Conservation (phyloP, 2,329 filamentous ascomycete species). For the Dothistroma septosporum region DNA sequence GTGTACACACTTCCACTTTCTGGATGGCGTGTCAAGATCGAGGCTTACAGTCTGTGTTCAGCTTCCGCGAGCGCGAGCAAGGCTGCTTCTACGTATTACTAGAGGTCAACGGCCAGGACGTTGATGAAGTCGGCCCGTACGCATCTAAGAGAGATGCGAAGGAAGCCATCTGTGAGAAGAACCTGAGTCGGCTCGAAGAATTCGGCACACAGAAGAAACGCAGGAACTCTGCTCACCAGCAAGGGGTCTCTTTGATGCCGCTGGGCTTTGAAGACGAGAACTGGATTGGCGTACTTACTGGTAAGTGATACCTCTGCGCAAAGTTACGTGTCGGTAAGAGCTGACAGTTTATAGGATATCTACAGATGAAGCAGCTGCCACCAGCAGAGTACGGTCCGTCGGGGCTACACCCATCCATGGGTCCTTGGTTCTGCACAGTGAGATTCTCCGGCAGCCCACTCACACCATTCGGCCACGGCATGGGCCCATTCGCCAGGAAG, state of each 20-base stretch:
- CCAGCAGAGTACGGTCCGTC: constrained; percentile 39
- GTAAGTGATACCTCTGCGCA: constrained; percentile 11
- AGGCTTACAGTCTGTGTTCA: constrained; percentile 16
- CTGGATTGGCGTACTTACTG: constrained; percentile 39
- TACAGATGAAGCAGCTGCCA: constrained; percentile 12
- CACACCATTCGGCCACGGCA: constrained; percentile 36
- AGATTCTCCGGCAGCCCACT: constrained; percentile 17
- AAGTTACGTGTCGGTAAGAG: background rate
- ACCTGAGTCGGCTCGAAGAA: constrained; percentile 29
- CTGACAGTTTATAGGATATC: constrained; percentile 28
- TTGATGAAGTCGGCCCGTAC: constrained; percentile 30
- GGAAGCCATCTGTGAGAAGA: constrained; percentile 38
- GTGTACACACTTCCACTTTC: constrained; percentile 13
- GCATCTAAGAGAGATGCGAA: constrained; percentile 43
- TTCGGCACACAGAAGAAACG: constrained; percentile 27
- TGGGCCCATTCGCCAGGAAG: constrained; percentile 37
- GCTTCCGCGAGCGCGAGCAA: constrained; percentile 12
- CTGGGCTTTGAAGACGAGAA: constrained; percentile 28
- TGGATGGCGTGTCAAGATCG: constrained; percentile 18
- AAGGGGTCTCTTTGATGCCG: background rate
- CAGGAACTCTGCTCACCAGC: constrained; percentile 18
- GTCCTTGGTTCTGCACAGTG: constrained; percentile 22
- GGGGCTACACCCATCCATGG: constrained; percentile 24
- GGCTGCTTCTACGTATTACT: constrained; percentile 17
- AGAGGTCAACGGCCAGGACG: constrained; percentile 13